phyloP scores from a whole-genome alignment of 2,329 filamentous ascomycete genomes.

The Trichothecium sympodiale region DNA sequence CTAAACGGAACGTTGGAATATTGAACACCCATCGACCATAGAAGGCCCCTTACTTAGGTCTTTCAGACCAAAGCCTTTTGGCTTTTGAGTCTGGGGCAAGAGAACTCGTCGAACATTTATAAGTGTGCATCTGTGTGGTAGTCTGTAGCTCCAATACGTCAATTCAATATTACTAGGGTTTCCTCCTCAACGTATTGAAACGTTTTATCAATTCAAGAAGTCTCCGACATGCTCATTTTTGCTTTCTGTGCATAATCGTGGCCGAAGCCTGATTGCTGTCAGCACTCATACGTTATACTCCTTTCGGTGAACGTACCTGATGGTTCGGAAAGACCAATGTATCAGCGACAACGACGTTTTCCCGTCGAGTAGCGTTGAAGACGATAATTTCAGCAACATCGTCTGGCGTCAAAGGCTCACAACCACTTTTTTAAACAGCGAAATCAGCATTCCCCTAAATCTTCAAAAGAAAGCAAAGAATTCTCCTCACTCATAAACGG shows the following conservation, averaged over 20 bases:
- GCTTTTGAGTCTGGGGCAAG: slow-evolving; percentile 26
- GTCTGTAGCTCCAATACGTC: too few relatives aligned
- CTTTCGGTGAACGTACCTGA: slow-evolving; percentile 44
- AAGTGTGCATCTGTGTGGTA: too few relatives aligned
- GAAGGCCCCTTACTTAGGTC: slow-evolving; percentile 24
- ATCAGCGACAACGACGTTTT: slow-evolving; percentile 88
- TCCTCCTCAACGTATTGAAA: too few relatives aligned
- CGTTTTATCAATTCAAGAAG: neutral
- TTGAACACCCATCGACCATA: slow-evolving; percentile 22
- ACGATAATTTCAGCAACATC: slow-evolving; percentile 89
- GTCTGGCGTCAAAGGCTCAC: slow-evolving; percentile 74
- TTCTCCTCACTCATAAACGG: slow-evolving; percentile 68
- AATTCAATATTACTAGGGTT: too few relatives aligned
- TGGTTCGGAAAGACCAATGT: slow-evolving; percentile 80
- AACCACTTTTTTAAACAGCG: slow-evolving; percentile 37
- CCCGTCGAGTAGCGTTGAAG: slow-evolving; percentile 69
- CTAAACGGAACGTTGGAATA: slow-evolving; percentile 83
- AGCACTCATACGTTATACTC: neutral
- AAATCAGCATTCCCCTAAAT: too few relatives aligned
- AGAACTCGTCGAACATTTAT: slow-evolving; percentile 28
- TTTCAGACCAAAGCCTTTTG: slow-evolving; percentile 13
- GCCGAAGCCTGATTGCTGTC: slow-evolving; percentile 7
- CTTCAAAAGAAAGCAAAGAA: too few relatives aligned
- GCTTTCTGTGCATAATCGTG: slow-evolving; percentile 6
- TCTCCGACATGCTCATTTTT: neutral